A percentile compares a stretch with the other conserved stretches of the same genome.
phyloP scores from a whole-genome alignment of 495 filamentous ascomycete species.

The Neurospora tetraspora region DNA sequence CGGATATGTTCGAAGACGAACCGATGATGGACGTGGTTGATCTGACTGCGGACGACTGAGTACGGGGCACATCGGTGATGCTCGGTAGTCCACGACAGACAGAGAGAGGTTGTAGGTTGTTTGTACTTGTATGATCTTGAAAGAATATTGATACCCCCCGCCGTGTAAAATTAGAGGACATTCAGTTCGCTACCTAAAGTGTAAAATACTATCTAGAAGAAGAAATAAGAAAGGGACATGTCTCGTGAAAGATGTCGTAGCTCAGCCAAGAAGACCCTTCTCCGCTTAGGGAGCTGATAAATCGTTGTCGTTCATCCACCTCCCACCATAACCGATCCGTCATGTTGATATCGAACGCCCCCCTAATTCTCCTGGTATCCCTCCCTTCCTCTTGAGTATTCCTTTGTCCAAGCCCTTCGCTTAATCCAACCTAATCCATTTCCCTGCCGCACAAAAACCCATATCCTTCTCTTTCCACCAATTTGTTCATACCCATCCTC shows the following conservation, averaged over 20 bases:
- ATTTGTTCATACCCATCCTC: background rate
- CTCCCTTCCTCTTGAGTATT: background rate
- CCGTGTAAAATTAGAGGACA: background rate
- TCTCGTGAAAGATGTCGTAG: background rate
- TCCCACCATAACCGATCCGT: background rate
- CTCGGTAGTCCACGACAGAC: background rate
- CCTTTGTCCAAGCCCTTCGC: background rate
- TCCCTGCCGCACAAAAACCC: background rate
- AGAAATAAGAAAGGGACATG: background rate
- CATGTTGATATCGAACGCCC: background rate
- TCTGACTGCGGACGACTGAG: background rate
- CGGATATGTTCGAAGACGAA: conserved; percentile 10
- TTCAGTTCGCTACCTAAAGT: background rate
- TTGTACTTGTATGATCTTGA: background rate
- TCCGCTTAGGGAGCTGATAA: background rate
- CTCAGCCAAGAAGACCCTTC: background rate
- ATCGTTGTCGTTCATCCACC: background rate
- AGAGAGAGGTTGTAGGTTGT: background rate
- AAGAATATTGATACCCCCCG: background rate
- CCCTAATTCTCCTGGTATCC: background rate
- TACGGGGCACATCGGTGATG: background rate
- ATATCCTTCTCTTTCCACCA: background rate
- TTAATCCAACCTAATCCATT: background rate
- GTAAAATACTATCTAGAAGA: background rate
- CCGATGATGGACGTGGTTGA: conserved; percentile 11